These are phyloP conservation scores for Dimocarpus longan DNA, from an alignment of 345 rosid genomes.

Conservation along the genomic window DNA sequence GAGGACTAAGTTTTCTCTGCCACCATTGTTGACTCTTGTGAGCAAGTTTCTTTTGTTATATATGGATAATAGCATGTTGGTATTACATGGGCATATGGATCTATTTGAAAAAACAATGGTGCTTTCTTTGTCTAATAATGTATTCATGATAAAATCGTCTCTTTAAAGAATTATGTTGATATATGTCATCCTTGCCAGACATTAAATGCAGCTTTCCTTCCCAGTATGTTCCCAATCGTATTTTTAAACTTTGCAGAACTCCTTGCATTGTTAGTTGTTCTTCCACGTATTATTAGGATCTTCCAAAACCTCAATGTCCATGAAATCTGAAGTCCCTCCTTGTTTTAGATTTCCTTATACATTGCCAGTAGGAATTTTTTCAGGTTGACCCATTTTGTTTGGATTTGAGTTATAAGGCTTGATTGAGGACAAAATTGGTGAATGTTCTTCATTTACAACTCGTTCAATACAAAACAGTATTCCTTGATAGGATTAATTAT, in stretches of 20 bases:
- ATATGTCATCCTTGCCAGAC: background rate
- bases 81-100: background rate
- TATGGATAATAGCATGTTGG: background rate
- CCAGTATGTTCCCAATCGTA: no score
- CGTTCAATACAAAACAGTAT: background rate
- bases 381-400: background rate
- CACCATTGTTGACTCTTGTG: conserved; percentile 89
- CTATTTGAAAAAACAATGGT: background rate
- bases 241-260: background rate
- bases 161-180: background rate
- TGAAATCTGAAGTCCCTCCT: background rate
- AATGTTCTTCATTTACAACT: background rate
- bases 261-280: background rate
- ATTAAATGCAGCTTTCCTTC: background rate
- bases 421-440: background rate
- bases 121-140: background rate
- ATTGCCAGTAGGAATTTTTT: background rate
- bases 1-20: conserved; percentile 83
- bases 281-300: background rate
- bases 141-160: background rate
- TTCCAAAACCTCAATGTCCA: background rate
- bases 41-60: conserved; percentile 21
- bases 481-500: background rate
- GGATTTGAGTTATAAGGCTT: background rate
- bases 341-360: background rate